Percentiles rank a stretch among this genome's conserved stretches.
Evolutionary conservation across 331 rosid genomes (phyloP).

Genomic region (Cydonia oblonga): DNA sequence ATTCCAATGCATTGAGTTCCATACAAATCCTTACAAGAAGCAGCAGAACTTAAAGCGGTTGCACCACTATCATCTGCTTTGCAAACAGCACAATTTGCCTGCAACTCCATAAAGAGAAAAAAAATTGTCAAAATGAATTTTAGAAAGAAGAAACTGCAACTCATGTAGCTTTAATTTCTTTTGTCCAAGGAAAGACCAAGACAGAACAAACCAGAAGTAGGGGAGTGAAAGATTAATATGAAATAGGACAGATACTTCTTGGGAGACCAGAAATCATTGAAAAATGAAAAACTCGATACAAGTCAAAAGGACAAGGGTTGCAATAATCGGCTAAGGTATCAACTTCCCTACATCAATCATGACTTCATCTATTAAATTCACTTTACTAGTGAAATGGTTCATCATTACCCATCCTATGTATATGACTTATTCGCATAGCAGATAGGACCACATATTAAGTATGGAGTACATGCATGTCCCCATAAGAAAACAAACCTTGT

Average conservation of each 20-base stretch:
- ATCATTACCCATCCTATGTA: background rate
- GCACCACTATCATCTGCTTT: constrained; percentile 73
- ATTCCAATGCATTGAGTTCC: constrained; percentile 88
- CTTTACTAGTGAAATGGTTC: background rate
- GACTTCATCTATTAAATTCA: background rate
- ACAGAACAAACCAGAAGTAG: background rate
- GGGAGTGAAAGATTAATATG: background rate
- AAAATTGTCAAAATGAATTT: background rate
- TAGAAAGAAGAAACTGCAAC: background rate
- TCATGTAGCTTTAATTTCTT: background rate
- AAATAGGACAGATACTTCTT: background rate
- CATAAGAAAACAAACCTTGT: constrained; percentile 59
- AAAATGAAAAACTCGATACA: background rate
- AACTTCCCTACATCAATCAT: background rate
- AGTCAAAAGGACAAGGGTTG: background rate
- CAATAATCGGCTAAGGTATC: background rate
- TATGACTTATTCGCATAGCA: background rate
- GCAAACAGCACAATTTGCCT: constrained; percentile 93
- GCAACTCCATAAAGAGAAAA: constrained; percentile 15
- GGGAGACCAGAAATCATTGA: background rate
- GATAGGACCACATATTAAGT: background rate
- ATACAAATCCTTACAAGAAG: constrained; percentile 83
- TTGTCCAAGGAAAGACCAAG: background rate
- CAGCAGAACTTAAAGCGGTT: constrained; percentile 73
- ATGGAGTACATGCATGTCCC: background rate